phyloP scores from a whole-genome alignment of 2,329 filamentous ascomycete genomes.

The Pestalotiopsis sp. region DNA sequence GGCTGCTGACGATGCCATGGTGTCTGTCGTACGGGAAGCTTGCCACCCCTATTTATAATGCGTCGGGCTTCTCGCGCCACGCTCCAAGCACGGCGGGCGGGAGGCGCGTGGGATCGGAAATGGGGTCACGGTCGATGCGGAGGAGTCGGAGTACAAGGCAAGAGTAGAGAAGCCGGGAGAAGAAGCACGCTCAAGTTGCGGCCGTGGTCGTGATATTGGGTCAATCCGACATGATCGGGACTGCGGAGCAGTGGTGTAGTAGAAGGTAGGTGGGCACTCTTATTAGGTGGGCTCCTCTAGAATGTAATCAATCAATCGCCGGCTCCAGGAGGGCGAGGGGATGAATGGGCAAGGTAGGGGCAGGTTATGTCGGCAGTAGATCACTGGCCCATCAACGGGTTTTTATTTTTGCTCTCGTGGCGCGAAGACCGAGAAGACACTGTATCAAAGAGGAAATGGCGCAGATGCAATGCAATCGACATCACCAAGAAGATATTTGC shows the following conservation, averaged over 20 bases:
- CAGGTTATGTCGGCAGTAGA: background rate
- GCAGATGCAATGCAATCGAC: background rate
- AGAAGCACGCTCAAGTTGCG: conserved; percentile 31
- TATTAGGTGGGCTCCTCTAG: background rate
- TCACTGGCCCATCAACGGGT: background rate
- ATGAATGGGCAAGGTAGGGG: conserved; percentile 1
- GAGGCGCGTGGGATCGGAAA: background rate
- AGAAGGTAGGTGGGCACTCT: background rate
- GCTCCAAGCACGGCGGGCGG: background rate
- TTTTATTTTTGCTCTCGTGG: background rate
- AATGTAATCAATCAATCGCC: background rate
- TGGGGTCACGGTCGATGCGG: background rate
- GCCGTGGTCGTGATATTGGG: conserved; percentile 31
- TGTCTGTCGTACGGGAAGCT: conserved; percentile 28
- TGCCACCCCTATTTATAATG: conserved; percentile 2
- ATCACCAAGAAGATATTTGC: background rate
- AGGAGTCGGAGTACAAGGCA: background rate
- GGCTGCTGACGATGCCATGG: conserved; percentile 57
- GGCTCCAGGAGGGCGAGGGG: background rate
- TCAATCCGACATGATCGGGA: conserved; percentile 34
- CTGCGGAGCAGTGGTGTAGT: background rate
- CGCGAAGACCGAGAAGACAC: background rate
- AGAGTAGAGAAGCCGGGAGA: background rate
- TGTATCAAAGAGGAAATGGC: background rate
- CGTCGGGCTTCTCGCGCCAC: background rate